These are phyloP conservation scores for Micractinium sp. DNA, from an alignment of 139 green algal genomes.

Conservation along the genomic window DNA sequence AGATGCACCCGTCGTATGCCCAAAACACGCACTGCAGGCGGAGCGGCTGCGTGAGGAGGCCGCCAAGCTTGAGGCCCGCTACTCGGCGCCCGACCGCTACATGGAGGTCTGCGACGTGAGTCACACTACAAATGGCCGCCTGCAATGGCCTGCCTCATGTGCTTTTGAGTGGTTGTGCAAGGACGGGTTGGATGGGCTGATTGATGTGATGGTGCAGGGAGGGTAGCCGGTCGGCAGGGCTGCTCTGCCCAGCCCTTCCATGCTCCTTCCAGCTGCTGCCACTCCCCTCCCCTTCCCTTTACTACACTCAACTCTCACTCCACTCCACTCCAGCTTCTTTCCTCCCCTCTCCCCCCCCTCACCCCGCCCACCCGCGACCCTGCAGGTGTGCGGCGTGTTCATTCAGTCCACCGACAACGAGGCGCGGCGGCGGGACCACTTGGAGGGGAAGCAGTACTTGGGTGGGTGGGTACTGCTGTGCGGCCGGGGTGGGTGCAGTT, in stretches of 20 bases:
- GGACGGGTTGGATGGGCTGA: too few species aligned
- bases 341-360: too few species aligned
- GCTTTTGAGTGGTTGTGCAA: too few species aligned
- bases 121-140: not conserved
- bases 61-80: not conserved
- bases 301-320: too few species aligned
- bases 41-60: constrained; percentile 14
- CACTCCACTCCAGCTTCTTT: not conserved
- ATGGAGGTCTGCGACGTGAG: constrained; percentile 25
- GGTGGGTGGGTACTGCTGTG: constrained; percentile 30
- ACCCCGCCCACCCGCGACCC: too few species aligned
- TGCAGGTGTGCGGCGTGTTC: constrained; percentile 88
- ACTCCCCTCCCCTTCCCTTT: too few species aligned
- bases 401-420: constrained; percentile 89
- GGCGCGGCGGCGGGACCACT: constrained; percentile 79
- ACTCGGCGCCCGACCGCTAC: not conserved
- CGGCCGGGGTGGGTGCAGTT: not conserved
- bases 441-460: constrained; percentile 89
- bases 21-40: too few species aligned
- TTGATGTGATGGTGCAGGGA: too few species aligned
- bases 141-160: not conserved
- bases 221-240: not conserved
- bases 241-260: not conserved
- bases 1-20: too few species aligned
- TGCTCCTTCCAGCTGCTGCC: not conserved